phyloP scores from a whole-genome alignment of 441 rosid genomes.

The Mallotus japonicus region DNA sequence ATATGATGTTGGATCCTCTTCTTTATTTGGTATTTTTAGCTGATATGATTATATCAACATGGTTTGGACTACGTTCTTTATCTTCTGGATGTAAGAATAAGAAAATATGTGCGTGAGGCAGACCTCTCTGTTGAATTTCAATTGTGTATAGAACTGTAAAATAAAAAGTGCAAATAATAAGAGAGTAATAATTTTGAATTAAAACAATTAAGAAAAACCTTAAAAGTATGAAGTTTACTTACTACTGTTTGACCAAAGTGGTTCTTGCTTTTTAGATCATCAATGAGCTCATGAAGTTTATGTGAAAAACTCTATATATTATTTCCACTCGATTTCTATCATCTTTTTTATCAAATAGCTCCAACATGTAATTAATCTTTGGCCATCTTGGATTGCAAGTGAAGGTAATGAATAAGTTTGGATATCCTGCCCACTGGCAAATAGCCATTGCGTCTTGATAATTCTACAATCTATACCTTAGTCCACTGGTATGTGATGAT shows the following conservation, averaged over 20 bases:
- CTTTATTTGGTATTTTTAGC: no score
- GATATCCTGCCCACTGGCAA: neutral
- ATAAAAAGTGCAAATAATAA: no score
- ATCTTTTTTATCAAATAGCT: neutral
- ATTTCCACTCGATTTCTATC: neutral
- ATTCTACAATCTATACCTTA: neutral
- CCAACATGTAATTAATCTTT: neutral
- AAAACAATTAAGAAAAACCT: no score
- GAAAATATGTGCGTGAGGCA: no score
- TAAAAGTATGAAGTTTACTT: no score
- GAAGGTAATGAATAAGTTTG: neutral
- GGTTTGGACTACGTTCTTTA: no score
- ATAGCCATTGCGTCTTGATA: conserved; percentile 13
- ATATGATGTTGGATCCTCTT: no score
- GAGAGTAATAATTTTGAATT: no score
- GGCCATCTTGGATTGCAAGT: conserved; percentile 5
- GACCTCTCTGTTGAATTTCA: no score
- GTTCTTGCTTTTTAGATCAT: neutral
- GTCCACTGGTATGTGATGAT: neutral
- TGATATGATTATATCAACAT: no score
- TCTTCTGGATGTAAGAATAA: no score
- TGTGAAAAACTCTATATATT: neutral
- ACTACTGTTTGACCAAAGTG: neutral
- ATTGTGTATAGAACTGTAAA: no score
- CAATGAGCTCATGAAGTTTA: neutral